Evolutionary conservation across 2,329 filamentous ascomycete genomes (phyloP).

Genomic region (Orbilia oligospora): DNA sequence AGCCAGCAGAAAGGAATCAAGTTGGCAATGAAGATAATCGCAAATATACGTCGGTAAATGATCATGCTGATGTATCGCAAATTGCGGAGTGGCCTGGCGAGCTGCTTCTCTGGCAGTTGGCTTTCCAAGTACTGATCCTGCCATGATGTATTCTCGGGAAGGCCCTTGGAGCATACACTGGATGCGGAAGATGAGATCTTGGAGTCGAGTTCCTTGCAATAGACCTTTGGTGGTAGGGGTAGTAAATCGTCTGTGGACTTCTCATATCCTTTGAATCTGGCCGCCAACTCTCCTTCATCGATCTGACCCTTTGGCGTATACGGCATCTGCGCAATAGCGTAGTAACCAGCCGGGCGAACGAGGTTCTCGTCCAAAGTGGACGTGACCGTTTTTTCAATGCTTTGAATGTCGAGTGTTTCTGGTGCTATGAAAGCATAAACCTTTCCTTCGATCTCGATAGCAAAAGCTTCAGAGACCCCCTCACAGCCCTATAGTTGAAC

Average conservation of each 20-base stretch:
- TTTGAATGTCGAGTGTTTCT: slow-evolving; percentile 54
- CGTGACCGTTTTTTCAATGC: slow-evolving; percentile 43
- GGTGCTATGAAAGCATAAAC: slow-evolving; percentile 59
- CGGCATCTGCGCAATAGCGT: slow-evolving; percentile 49
- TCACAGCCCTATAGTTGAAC: slow-evolving; percentile 46
- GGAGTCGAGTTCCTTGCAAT: slow-evolving; percentile 42
- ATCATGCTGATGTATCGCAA: slow-evolving; percentile 68
- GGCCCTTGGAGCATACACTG: slow-evolving; percentile 33
- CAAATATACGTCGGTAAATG: slow-evolving; percentile 68
- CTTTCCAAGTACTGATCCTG: slow-evolving; percentile 58
- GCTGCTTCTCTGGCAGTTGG: slow-evolving; percentile 85
- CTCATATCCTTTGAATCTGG: slow-evolving; percentile 34
- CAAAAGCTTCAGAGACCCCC: slow-evolving; percentile 44
- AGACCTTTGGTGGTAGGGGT: slow-evolving; percentile 36
- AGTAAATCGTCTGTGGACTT: slow-evolving; percentile 34
- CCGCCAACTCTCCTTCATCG: slow-evolving; percentile 48
- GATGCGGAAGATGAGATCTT: slow-evolving; percentile 38
- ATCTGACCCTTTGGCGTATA: slow-evolving; percentile 47
- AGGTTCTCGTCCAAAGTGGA: slow-evolving; percentile 53
- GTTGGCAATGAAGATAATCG: slow-evolving; percentile 68
- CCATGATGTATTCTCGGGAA: slow-evolving; percentile 49
- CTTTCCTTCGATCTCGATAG: slow-evolving; percentile 41
- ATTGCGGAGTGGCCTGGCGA: slow-evolving; percentile 77
- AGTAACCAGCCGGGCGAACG: slow-evolving; percentile 41
- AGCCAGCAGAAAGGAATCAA: slow-evolving; percentile 62